Conservation (phyloP, 768 basidiomycete genomes). For the Trametes cingulata region DNA sequence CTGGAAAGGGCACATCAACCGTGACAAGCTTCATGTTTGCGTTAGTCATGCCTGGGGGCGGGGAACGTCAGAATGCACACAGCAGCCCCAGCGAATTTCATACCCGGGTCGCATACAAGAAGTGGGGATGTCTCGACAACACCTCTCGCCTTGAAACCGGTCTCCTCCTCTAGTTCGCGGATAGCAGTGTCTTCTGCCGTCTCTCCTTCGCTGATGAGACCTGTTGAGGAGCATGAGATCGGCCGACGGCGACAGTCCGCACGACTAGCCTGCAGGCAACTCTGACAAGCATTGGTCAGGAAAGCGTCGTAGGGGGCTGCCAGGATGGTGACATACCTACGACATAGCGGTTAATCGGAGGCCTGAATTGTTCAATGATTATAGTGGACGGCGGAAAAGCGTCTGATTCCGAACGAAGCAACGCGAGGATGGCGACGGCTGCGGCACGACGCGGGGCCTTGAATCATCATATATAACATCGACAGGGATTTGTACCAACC, state of each 20-base stretch:
- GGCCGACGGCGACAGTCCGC: neutral
- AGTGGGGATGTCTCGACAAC: conserved; percentile 65
- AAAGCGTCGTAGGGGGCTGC: neutral
- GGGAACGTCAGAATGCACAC: neutral
- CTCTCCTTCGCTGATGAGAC: conserved; percentile 86
- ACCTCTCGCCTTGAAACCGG: conserved; percentile 72
- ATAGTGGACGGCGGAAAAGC: conserved; percentile 77
- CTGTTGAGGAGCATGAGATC: conserved; percentile 37
- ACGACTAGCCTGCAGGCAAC: conserved; percentile 51
- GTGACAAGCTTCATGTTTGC: conserved; percentile 90
- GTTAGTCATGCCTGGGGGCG: conserved; percentile 77
- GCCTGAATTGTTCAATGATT: conserved; percentile 90
- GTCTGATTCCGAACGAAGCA: conserved; percentile 73
- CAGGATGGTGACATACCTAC: conserved; percentile 50
- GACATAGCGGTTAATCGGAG: conserved; percentile 75
- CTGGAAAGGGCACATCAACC: conserved; percentile 66
- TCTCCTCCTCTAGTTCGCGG: conserved; percentile 91
- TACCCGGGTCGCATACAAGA: conserved; percentile 73
- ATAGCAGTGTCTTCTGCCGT: conserved; percentile 78
- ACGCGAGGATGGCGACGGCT: conserved; percentile 86
- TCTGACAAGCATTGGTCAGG: conserved; percentile 36
- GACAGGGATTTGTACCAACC: conserved; percentile 46
- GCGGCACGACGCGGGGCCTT: no score
- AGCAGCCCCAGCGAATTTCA: conserved; percentile 14
- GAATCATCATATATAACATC: no score